Base-by-base conservation (phyloP, 768 basidiomycete genomes). In the Ramaria sp. region DNA sequence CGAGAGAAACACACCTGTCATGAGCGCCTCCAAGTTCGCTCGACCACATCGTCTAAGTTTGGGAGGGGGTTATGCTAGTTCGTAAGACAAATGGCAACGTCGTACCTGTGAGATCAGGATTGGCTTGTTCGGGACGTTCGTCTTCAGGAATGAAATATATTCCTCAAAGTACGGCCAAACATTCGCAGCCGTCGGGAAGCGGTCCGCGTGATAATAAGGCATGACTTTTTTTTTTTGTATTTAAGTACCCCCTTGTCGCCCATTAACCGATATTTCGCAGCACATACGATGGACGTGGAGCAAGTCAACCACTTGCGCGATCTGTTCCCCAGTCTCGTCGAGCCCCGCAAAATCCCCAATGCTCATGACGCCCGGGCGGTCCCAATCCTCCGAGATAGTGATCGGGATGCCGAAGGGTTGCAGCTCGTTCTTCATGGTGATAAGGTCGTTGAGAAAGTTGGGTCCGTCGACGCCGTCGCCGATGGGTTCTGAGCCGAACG, bases 31-130 rank as follows among this genome's bases (percentile, higher is more conserved):
- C 65, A 31, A 59, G 60, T 53, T 71, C 69, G 65, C 76, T 74
- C 57, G 71, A 51, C 64, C 64, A 63, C 61, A 79, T 60, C 22
- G 78, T 78, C 52, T 74, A 76, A 39, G 31, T 73, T 69, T 74
- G 75, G 51, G 10, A 54, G 13, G 41, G 20, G 7, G 31, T 43
- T 22, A 43, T 27, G 20, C 7, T 10, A 42, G 5, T 30, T 31
- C 13, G 19, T 6, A 38, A 30, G 20, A 27, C 19, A n/a, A n/a
- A n/a, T n/a, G n/a, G n/a, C n/a, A n/a, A n/a, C n/a, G n/a, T n/a
- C 37, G 4, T 20, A 30, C 55, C 34, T 57, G 45, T 13, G 57
- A 37, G 13, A 58, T 58, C 4, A 58, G 27, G 39, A 58, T 58
- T 2, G 57, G 48, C n/a, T 37, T 33, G 20, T 37, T 37, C 15